Base-by-base conservation (phyloP, 1,284 basidiomycete species). In the Leucoagaricus sp. region DNA sequence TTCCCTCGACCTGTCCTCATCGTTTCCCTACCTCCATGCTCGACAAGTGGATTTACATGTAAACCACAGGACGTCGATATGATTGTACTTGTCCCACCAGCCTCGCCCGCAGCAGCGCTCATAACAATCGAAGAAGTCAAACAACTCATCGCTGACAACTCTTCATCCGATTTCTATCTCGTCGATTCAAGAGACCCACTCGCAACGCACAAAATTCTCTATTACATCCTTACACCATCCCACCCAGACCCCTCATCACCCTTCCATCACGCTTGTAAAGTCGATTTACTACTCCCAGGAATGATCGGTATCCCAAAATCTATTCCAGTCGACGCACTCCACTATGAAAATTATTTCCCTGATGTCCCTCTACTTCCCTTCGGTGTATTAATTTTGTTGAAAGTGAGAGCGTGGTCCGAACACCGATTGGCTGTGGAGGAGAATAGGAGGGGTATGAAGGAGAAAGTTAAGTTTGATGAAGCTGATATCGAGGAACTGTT, bases 381-480 rank as follows among this genome's bases (percentile, higher is more conserved):
- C 49, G 60, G 77, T 2, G 65, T 72, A 5, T 70, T 82, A 8
- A 66, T 83, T 2, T 65, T 82, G 40, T 66, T 81, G 17, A 84
- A 82, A 65, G 67, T 84, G 3, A 74, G 79, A 58, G 80, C 71
- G 0, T 84, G 82, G 82, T 61, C 67, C 17, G 77, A 83, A 61
- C 80, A 82, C 42, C 63, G 71, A 10, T 63, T 59, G 1, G 72
- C 76, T 19, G 17, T n/a, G n/a, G n/a, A n/a, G 51, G 3, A 67
- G 72, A 31, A 19, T 38, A 23, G 4, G 19, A 2, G 64, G 74
- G 45, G n/a, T n/a, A 71, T 76, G 65, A 62, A 61, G 29, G 59
- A 54, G 4, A 82, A 81, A 64, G 70, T 76, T 57, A 64, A 69
- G 23, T 59, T 68, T 4, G 82, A 83, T 59, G 74, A 72, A 42